These are phyloP conservation scores for Guadua angustifolia DNA, from an alignment of 176 grass and related monocot species.

Conservation along the genomic window DNA sequence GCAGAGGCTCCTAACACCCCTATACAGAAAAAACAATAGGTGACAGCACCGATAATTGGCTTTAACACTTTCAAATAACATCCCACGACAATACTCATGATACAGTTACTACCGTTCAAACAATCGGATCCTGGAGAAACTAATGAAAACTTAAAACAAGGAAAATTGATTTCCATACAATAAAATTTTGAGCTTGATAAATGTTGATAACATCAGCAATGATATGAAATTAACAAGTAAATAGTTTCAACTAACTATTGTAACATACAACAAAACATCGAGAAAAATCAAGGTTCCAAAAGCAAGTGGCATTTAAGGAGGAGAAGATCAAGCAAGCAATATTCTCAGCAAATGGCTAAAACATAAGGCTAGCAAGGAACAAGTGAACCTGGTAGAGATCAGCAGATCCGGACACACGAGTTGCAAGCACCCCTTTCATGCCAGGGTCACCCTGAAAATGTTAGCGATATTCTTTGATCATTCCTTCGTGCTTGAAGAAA, in stretches of 20 bases:
- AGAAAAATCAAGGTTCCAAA: conserved; percentile 5
- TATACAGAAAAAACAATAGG: not conserved
- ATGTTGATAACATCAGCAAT: not conserved
- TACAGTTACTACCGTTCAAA: conserved; percentile 6
- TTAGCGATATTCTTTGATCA: conserved; percentile 19
- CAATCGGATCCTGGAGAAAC: conserved; percentile 2
- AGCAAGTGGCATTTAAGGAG: not conserved
- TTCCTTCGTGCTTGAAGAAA: conserved; percentile 31
- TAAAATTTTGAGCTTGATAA: not conserved
- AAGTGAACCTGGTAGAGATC: conserved; percentile 86
- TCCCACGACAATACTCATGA: conserved; percentile 3
- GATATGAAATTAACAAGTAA: conserved; percentile 29
- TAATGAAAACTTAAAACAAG: conserved; percentile 6
- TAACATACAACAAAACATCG: not conserved
- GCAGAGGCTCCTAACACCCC: not conserved
- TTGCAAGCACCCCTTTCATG: conserved; percentile 90
- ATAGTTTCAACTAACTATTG: not conserved
- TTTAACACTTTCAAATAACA: conserved; percentile 28
- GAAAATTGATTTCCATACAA: not conserved
- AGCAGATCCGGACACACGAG: conserved; percentile 92
- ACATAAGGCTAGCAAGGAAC: not conserved
- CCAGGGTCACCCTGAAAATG: conserved; percentile 74
- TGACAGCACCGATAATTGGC: not conserved
- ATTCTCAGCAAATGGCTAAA: not conserved
- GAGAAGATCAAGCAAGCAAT: conserved; percentile 22